Evolutionary conservation across 2,329 filamentous ascomycete genomes (phyloP).

Genomic region (Phyllosticta capitalensis): DNA sequence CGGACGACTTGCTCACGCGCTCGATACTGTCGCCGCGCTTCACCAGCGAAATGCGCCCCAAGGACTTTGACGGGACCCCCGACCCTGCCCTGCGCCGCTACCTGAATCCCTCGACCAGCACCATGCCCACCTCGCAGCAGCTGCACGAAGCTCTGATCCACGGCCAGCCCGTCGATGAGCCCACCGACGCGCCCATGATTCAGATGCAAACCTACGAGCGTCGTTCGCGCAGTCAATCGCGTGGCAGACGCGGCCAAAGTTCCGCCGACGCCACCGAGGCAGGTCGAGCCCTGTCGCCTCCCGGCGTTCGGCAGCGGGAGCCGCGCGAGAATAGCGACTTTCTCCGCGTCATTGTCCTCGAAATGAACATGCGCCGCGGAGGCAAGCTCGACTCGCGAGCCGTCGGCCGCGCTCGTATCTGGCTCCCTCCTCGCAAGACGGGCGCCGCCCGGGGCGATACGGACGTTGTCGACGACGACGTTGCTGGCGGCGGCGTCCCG

Average conservation of each 20-base stretch:
- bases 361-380: slow-evolving; percentile 58
- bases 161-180: slow-evolving; percentile 18
- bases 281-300: slow-evolving; percentile 31
- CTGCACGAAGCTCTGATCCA: slow-evolving; percentile 28
- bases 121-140: slow-evolving; percentile 26
- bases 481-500: slow-evolving; percentile 22
- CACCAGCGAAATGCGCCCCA: slow-evolving; percentile 52
- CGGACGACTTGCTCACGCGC: slow-evolving; percentile 51
- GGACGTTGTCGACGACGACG: slow-evolving; percentile 15
- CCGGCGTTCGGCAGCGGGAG: slow-evolving; percentile 48
- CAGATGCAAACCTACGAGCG: slow-evolving; percentile 54
- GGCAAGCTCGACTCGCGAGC: slow-evolving; percentile 51
- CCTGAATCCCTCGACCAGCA: slow-evolving; percentile 43
- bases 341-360: slow-evolving; percentile 53
- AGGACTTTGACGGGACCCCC: slow-evolving; percentile 43
- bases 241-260: slow-evolving; percentile 24
- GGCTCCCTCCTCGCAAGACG: slow-evolving; percentile 47
- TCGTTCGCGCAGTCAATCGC: slow-evolving; percentile 20
- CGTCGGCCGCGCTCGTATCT: slow-evolving; percentile 48
- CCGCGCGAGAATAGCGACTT: slow-evolving; percentile 56
- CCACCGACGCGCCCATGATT: slow-evolving; percentile 42
- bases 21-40: slow-evolving; percentile 50
- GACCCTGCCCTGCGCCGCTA: slow-evolving; percentile 51
- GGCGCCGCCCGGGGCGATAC: slow-evolving; percentile 18
- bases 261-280: slow-evolving; percentile 34